Base-by-base conservation (phyloP, 2,329 filamentous ascomycete genomes). In the Microdochium nivale region DNA sequence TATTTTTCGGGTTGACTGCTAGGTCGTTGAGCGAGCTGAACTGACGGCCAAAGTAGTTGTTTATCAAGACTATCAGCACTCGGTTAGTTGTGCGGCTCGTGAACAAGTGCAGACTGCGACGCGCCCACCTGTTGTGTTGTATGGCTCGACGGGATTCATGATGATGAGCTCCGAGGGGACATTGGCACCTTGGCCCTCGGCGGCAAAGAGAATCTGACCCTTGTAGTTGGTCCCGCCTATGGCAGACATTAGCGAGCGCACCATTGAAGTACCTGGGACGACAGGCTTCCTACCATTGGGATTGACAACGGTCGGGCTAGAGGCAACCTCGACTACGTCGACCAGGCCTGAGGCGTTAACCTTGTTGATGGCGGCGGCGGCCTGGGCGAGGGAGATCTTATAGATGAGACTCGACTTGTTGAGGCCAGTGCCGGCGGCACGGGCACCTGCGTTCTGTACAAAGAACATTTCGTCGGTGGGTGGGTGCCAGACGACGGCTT, bases 21-120 rank as follows among this genome's bases (percentile, higher is more conserved):
- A 78, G 70, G 54, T 82, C 79, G 56, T 81, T 82, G 23, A 80
- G 64, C 0, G 77, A 80, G 60, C 74, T 78, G 62, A 81, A 81
- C 27, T 72, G 67, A 1, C 77, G 71, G 25, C 79, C 78, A 48
- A 77, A 77, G 60, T 69, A 83, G 60, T 75, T 78, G 56, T 78
- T 77, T n/a, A 83, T 52, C 13, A 83, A 62, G 0, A 70, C 69
- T 66, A 2, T 32, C 2, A 50, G 50, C n/a, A 50, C 50, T 47
- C n/a, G 19, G 50, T 33, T 43, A 11, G 7, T 27, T 23, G 21
- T 25, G 21, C 25, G 10, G 23, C 10, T 4, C 13, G 4, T 47
- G 8, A 25, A 27, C 23, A 7, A 13, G 8, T 25, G 44, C 7
- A 16, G n/a, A 21, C 21, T 14, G 52, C 40, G 21, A 13, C 13